phyloP scores from a whole-genome alignment of 768 basidiomycete species.

The Lactarius psammicola region DNA sequence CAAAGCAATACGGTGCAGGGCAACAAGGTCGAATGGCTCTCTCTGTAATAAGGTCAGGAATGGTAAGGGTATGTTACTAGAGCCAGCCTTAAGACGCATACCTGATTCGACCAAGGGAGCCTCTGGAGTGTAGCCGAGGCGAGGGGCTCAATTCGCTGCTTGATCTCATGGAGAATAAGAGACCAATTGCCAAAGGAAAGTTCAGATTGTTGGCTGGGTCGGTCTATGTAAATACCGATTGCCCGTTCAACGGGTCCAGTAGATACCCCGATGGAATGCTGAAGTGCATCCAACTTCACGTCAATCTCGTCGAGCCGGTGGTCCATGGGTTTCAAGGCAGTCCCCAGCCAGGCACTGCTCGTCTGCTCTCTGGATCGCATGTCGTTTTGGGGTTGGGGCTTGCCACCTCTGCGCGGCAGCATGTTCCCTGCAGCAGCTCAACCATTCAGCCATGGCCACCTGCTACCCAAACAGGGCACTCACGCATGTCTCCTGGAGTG shows the following conservation, averaged over 20 bases:
- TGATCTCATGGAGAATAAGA: slow-evolving; percentile 13
- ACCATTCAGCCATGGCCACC: neutral
- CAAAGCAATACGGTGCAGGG: slow-evolving; percentile 4
- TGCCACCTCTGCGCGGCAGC: neutral
- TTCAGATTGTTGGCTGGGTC: neutral
- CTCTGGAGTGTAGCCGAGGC: neutral
- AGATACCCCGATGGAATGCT: slow-evolving; percentile 4
- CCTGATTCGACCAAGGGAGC: slow-evolving; percentile 3
- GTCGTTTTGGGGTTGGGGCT: no score
- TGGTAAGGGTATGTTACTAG: no score
- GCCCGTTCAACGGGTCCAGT: neutral
- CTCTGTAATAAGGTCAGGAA: neutral
- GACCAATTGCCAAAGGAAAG: neutral
- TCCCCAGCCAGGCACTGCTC: slow-evolving; percentile 4
- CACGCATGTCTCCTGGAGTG: neutral
- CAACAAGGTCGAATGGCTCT: neutral
- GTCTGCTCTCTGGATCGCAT: neutral
- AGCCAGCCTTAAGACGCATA: neutral
- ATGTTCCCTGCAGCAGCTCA: neutral
- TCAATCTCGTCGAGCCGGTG: neutral
- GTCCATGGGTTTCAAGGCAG: neutral
- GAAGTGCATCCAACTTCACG: neutral
- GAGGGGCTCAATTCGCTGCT: neutral
- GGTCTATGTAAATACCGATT: neutral
- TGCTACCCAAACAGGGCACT: neutral